phyloP scores from a whole-genome alignment of 2,329 filamentous ascomycete genomes.

The Trichothecium sympodiale region DNA sequence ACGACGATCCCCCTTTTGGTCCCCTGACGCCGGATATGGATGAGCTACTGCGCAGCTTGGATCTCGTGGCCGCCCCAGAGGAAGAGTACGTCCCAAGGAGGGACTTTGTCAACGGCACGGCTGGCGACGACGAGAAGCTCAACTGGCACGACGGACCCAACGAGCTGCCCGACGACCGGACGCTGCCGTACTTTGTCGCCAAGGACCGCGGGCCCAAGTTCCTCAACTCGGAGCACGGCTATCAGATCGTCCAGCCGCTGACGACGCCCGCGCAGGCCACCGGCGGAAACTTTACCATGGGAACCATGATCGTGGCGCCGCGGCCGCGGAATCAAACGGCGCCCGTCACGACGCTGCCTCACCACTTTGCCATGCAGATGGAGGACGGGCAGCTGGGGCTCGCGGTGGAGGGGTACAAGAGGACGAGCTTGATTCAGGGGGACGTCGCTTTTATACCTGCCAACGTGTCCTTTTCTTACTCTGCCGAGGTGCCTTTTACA shows the following conservation, averaged over 20 bases:
- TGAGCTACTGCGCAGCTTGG: slow-evolving; percentile 5
- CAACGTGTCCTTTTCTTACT: slow-evolving; percentile 10
- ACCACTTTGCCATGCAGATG: slow-evolving; percentile 14
- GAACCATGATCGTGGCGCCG: slow-evolving; percentile 10
- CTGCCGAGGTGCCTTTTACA: slow-evolving; percentile 12
- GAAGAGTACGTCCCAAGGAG: slow-evolving; percentile 8
- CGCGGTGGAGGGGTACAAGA: slow-evolving; percentile 11
- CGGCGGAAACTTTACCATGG: slow-evolving; percentile 10
- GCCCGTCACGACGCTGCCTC: slow-evolving; percentile 4
- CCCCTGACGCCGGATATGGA: slow-evolving; percentile 7
- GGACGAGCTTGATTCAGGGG: slow-evolving; percentile 11
- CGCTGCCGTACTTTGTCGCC: slow-evolving; percentile 10
- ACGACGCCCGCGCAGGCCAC: slow-evolving; percentile 7
- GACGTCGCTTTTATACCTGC: slow-evolving; percentile 15
- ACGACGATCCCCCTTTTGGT: slow-evolving; percentile 8
- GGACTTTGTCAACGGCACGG: slow-evolving; percentile 12
- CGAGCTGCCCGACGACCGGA: slow-evolving; percentile 4
- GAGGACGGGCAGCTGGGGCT: slow-evolving; percentile 14
- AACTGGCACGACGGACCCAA: slow-evolving; percentile 12
- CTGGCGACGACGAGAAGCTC: slow-evolving; percentile 3
- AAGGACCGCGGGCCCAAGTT: slow-evolving; percentile 13
- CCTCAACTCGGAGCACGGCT: slow-evolving; percentile 10
- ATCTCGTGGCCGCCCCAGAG: slow-evolving; percentile 7
- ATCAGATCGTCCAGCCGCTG: slow-evolving; percentile 12
- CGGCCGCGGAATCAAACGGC: slow-evolving; percentile 7